Evolutionary conservation across 305 asterid genomes (phyloP), one percentile per base, ranked within the genome.

Genomic region (Rubia balearica): DNA sequence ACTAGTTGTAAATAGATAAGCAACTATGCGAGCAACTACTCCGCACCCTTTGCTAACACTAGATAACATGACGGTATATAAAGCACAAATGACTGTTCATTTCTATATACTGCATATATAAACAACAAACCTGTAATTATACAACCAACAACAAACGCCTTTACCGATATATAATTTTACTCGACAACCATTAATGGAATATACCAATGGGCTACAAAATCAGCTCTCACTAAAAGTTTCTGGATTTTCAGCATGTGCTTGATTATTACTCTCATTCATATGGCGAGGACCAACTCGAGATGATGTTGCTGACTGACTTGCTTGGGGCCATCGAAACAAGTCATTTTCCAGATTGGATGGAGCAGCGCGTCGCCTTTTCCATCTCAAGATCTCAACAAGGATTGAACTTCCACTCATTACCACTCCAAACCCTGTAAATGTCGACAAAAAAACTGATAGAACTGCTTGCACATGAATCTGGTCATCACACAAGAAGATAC

Each of bases 381-480:
- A n/a, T n/a, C n/a, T n/a, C n/a, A 33, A 91, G 74, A 82, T 41
- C 90, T 91, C 97, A 10, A 92, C 85, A 2, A 80, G 57, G 48
- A 88, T 73, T 16, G 96, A 85, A 72, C 94, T 88, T 71, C 95
- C 98, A 73, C 85, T 82, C 97, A 91, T 94, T 13, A 96, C 88
- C 68, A 91, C 81, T 9, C 98, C 99, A 79, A 89, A 86, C 8
- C 99, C 99, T 8, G 90, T 85, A 60, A 94, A 90, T 60, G 96
- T 88, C 27, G 99, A 81, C 13, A 91, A 88, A 59, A 94, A 95
- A 75, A 89, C 81, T 1, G 97, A 89, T 74, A 89, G 62, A 40
- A 91, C 81, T 55, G 96, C 82, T 84, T 87, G 91, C 68, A 91
- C 86, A 56, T 77, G 95, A 80, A 94, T 84, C 98, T 94, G 60